Evolutionary conservation across 805 yeast species (phyloP).

Genomic region (Yarrowia osloensis): DNA sequence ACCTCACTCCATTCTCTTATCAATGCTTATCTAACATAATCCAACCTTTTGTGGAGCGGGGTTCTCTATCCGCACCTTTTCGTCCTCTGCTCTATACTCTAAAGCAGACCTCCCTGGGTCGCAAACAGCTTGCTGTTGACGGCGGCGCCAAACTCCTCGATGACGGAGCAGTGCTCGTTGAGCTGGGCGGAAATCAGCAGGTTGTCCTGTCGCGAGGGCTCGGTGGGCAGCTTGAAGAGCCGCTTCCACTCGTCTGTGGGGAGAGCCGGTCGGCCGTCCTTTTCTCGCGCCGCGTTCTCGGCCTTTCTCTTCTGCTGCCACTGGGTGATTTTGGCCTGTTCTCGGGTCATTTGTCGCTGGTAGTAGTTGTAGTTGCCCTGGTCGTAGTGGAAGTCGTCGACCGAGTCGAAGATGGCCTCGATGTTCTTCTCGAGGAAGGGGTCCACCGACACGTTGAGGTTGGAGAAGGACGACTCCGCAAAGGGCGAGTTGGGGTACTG

Average conservation of each 20-base stretch:
- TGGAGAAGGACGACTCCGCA: constrained; percentile 40
- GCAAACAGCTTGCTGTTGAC: constrained; percentile 66
- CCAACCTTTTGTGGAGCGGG: not conserved
- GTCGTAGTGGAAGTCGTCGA: constrained; percentile 75
- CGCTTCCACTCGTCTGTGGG: constrained; percentile 64
- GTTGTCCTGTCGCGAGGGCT: constrained; percentile 74
- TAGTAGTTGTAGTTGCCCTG: constrained; percentile 78
- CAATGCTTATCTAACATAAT: constrained; percentile 27
- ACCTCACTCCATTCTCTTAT: not conserved
- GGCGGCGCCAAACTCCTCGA: constrained; percentile 68
- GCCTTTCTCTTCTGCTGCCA: constrained; percentile 72
- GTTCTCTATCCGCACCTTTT: not conserved
- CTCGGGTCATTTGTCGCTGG: constrained; percentile 75
- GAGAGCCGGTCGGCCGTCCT: constrained; percentile 54
- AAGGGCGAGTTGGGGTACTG: constrained; percentile 30
- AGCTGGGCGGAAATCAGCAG: constrained; percentile 68
- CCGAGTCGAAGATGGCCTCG: constrained; percentile 65
- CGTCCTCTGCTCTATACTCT: not conserved
- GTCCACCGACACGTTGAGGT: constrained; percentile 48
- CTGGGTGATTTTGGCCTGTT: constrained; percentile 64
- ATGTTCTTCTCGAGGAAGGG: constrained; percentile 49
- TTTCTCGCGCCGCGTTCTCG: constrained; percentile 63
- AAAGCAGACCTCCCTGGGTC: constrained; percentile 32
- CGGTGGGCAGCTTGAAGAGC: constrained; percentile 65
- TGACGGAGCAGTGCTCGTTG: constrained; percentile 67